Base-by-base conservation (phyloP, 1,139 yeast genomes). In the Yamadazyma songkhlaensis region DNA sequence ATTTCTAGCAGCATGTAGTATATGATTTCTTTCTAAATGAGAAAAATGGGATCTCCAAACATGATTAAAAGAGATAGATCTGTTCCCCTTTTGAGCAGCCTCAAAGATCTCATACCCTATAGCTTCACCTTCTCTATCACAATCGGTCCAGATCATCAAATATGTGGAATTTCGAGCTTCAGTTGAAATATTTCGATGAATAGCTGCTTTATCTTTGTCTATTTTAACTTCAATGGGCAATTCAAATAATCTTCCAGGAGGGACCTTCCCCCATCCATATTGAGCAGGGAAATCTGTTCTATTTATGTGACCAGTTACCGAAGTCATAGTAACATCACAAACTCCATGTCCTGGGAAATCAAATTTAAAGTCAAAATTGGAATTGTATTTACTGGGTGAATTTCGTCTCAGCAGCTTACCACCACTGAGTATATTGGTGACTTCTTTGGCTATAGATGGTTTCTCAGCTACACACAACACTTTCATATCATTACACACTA, bases 41-140 rank as follows among this genome's bases (percentile, higher is more conserved):
- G 96, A 88, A 61, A 94, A 94, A 43, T 74, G 78, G 2, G 96
- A 95, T 35, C 99, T 65, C 74, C 72, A 67, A 42, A 76, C 77
- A 37, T 74, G 72, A 9, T 63, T 67, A 13, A 76, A 54, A 3
- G 57, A 62, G 24, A 87, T 52, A 1, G 60, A 47, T 1, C 63
- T 52, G 55, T 87, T 89, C 1, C 73, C 73, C 46, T 66, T 65
- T 34, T 60, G 57, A 0, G 96, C 97, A 4, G 83, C 84, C 40
- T 77, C 72, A 34, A 76, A 71, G 17, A 94, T 78, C 54, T 92
- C 97, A 67, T 77, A 80, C 0, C 98, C 99, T 43, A 94, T 94
- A 55, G 83, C 84, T 59, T 94, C 99, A 1, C 99, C 99, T 55
- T 94, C 99, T 30, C 98, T 71, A 67, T 94, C 99, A 62, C 97